Conservation (phyloP, 2,329 filamentous ascomycete genomes). For the Aspergillus tamarii region DNA sequence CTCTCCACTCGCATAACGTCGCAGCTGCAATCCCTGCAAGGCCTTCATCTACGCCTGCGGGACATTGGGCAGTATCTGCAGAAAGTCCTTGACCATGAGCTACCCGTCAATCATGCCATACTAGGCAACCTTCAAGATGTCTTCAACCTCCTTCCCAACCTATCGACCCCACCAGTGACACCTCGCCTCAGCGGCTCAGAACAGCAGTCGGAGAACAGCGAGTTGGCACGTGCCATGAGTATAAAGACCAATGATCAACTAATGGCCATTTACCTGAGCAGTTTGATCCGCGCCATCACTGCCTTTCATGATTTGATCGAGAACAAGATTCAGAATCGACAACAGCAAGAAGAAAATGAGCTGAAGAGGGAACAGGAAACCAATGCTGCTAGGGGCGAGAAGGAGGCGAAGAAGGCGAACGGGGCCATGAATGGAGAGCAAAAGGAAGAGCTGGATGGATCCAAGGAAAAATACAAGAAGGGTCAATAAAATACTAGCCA, state of each 20-base stretch:
- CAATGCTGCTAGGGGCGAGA: conserved; percentile 68
- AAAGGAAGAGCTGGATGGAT: conserved; percentile 56
- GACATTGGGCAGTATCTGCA: conserved; percentile 96
- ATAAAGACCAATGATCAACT: conserved; percentile 99
- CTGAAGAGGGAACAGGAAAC: conserved; percentile 70
- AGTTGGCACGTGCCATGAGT: conserved; percentile 94
- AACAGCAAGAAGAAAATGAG: conserved; percentile 95
- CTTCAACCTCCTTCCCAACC: conserved; percentile 96
- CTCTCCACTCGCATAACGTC: conserved; percentile 96
- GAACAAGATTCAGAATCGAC: conserved; percentile 99
- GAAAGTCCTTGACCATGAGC: conserved; percentile 88
- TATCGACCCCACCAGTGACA: conserved; percentile 76
- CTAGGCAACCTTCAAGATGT: conserved; percentile 98
- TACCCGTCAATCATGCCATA: conserved; percentile 96
- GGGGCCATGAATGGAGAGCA: conserved; percentile 57
- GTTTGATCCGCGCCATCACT: conserved; percentile 94
- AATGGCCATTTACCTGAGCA: conserved; percentile 97
- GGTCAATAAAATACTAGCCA: conserved; percentile 33
- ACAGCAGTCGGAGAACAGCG: conserved; percentile 68
- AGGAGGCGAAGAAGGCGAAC: conserved; percentile 57
- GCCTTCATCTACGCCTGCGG: conserved; percentile 87
- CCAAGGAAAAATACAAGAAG: conserved; percentile 63
- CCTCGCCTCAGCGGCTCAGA: conserved; percentile 62
- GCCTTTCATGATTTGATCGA: conserved; percentile 99
- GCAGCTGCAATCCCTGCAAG: conserved; percentile 95